Conservation (phyloP, 2,329 filamentous ascomycete genomes). For the Didymella pinodella region DNA sequence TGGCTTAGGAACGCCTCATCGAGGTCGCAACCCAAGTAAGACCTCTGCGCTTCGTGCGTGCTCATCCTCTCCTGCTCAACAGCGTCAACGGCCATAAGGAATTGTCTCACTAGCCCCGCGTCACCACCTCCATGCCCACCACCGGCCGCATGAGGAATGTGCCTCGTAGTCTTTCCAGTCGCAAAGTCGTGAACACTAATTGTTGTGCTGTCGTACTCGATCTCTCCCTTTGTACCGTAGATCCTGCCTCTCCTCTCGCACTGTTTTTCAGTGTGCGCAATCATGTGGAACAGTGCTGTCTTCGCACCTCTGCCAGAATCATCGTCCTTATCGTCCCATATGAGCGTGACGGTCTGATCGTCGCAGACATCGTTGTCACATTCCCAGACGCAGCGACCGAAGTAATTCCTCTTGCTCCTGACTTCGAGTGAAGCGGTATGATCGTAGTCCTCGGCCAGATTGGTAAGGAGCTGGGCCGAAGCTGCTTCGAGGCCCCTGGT, state of each 20-base stretch:
- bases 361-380: constrained; percentile 93
- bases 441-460: constrained; percentile 64
- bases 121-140: constrained; percentile 81
- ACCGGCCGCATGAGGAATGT: constrained; percentile 67
- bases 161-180: constrained; percentile 62
- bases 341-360: constrained; percentile 87
- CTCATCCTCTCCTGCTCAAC: constrained; percentile 75
- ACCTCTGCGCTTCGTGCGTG: constrained; percentile 74
- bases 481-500: constrained; percentile 59
- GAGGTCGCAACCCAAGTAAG: constrained; percentile 80
- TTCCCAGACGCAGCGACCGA: constrained; percentile 94
- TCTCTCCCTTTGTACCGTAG: constrained; percentile 86
- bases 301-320: constrained; percentile 68
- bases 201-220: constrained; percentile 79
- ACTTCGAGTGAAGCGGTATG: constrained; percentile 53
- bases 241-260: constrained; percentile 86
- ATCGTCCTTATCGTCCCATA: constrained; percentile 77
- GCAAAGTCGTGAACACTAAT: constrained; percentile 80
- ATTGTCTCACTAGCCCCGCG: constrained; percentile 79
- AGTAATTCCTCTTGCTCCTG: constrained; percentile 66
- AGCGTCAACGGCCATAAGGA: constrained; percentile 80
- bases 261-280: constrained; percentile 84
- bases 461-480: constrained; percentile 57
- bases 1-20: constrained; percentile 91
- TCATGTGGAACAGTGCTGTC: constrained; percentile 91